phyloP scores from a whole-genome alignment of 176 grass and related monocot genomes.

The Poa annua region DNA sequence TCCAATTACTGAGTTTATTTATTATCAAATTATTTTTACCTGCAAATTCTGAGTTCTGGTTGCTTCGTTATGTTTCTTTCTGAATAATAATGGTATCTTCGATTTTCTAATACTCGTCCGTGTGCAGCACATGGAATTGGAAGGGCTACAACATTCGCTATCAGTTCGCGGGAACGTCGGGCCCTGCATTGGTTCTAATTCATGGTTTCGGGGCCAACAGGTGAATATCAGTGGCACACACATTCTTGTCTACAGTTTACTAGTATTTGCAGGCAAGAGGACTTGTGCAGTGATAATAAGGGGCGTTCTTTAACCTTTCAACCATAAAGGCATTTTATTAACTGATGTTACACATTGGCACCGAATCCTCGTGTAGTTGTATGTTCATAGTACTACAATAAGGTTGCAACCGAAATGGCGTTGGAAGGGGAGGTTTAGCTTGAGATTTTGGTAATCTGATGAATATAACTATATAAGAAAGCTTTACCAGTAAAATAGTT shows the following conservation, averaged over 20 bases:
- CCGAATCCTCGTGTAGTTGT: not conserved
- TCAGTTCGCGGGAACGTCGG: conserved; percentile 65
- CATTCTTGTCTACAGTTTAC: not conserved
- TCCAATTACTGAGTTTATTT: not conserved
- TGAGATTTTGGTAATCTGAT: not conserved
- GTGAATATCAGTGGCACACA: conserved; percentile 41
- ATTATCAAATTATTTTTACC: not conserved
- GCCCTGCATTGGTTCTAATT: conserved; percentile 82
- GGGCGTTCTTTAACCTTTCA: not conserved
- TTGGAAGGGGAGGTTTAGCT: not conserved
- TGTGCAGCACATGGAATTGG: conserved; percentile 73
- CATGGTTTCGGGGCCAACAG: conserved; percentile 96
- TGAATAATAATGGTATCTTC: not conserved
- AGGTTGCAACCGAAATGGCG: not conserved
- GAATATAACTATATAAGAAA: not conserved
- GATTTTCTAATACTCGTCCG: not conserved
- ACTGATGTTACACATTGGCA: not conserved
- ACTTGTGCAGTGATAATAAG: no score
- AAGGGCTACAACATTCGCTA: conserved; percentile 79
- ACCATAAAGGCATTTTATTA: not conserved
- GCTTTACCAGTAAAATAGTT: not conserved
- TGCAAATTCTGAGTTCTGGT: not conserved
- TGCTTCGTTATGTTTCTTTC: not conserved
- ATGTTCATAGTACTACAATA: not conserved
- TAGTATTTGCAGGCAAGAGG: not conserved